A percentile compares a stretch with the other conserved stretches of the same genome.
Evolutionary conservation across 192 early-diverging fungal species (phyloP).

Genomic region (Backusella circina): DNA sequence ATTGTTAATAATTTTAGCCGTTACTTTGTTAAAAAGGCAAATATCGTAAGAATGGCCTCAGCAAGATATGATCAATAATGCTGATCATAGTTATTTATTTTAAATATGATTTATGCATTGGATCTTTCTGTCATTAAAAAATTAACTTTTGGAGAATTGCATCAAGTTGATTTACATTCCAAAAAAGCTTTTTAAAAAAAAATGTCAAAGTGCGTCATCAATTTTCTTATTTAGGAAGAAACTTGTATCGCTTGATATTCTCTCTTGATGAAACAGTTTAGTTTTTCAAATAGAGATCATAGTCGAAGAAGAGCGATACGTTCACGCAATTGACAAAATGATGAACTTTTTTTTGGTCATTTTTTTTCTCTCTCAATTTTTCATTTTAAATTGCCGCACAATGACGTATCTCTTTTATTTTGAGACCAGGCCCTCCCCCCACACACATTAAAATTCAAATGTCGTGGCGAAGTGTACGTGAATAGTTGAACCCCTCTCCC

Average conservation of each 20-base stretch:
- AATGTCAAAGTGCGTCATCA: background rate
- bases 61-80: no score
- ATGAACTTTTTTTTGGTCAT: no score
- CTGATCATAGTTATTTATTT: no score
- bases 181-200: background rate
- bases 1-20: no score
- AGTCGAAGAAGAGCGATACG: no score
- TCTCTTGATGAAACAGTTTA: background rate
- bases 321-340: no score
- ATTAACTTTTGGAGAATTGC: no score
- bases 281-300: background rate
- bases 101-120: background rate
- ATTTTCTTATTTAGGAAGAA: background rate
- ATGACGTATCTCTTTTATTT: background rate
- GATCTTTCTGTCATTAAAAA: background rate
- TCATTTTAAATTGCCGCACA: background rate
- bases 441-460: slow-evolving; percentile 1
- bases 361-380: background rate
- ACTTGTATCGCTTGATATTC: background rate
- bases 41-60: no score
- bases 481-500: slow-evolving; percentile 11
- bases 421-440: slow-evolving; percentile 6
- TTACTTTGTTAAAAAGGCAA: no score
- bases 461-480: background rate
- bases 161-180: background rate